phyloP scores from a whole-genome alignment of 116 monocot genomes.

The Dioscorea cayenensis region DNA sequence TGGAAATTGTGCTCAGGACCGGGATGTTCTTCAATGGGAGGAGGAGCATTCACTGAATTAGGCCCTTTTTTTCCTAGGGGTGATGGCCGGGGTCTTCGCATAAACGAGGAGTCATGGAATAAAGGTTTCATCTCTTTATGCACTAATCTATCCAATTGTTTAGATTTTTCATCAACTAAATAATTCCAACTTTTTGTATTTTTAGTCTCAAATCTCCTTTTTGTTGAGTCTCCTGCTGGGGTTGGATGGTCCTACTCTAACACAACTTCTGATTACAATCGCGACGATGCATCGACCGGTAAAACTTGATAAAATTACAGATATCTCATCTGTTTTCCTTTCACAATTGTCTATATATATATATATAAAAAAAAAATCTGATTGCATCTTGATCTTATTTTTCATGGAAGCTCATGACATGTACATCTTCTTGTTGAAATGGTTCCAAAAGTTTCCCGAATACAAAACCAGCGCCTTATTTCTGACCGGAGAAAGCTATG shows the following conservation, averaged over 20 bases:
- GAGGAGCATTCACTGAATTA: constrained; percentile 85
- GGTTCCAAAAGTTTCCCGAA: constrained; percentile 86
- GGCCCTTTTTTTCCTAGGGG: constrained; percentile 84
- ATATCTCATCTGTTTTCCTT: background rate
- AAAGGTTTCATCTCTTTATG: constrained; percentile 38
- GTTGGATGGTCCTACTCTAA: constrained; percentile 83
- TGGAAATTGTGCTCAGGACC: constrained; percentile 43
- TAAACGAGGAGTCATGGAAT: constrained; percentile 80
- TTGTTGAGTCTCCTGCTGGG: constrained; percentile 82
- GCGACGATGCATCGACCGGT: constrained; percentile 54
- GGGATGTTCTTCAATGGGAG: constrained; percentile 88
- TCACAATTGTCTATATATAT: background rate
- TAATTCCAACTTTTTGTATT: constrained; percentile 2
- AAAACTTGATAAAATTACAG: background rate
- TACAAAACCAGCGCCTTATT: constrained; percentile 66
- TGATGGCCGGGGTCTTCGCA: constrained; percentile 65
- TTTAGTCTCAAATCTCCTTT: constrained; percentile 67
- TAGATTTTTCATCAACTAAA: background rate
- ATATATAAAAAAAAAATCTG: background rate
- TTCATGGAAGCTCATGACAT: constrained; percentile 65
- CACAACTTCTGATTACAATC: constrained; percentile 44
- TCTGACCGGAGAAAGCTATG: constrained; percentile 96
- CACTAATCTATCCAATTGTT: background rate
- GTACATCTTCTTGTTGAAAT: constrained; percentile 60
- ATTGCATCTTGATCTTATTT: constrained; percentile 7